phyloP scores from a whole-genome alignment of 345 rosid genomes.

The Streptanthus diversifolius region DNA sequence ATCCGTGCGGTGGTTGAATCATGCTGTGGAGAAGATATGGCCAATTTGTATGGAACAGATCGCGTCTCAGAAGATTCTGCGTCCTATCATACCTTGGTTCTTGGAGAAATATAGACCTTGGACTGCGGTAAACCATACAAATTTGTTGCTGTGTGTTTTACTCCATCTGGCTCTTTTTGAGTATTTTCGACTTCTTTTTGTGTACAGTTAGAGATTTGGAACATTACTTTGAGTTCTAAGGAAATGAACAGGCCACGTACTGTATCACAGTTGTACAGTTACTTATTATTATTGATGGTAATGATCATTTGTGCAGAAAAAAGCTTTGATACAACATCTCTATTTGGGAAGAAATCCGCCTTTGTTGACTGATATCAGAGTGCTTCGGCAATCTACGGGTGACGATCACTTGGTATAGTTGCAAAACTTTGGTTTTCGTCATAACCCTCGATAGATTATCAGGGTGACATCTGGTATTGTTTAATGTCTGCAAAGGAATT shows the following conservation, averaged over 20 bases:
- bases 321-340: conserved; percentile 67
- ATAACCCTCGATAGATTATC: background rate
- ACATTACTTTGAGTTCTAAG: background rate
- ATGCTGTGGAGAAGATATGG: conserved; percentile 86
- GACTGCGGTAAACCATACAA: conserved; percentile 63
- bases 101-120: conserved; percentile 93
- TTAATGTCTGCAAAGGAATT: background rate
- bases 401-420: conserved; percentile 84
- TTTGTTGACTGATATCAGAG: conserved; percentile 71
- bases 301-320: conserved; percentile 50
- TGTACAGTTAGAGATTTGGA: background rate
- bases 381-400: conserved; percentile 51
- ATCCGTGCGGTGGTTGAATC: conserved; percentile 86
- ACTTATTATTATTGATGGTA: background rate
- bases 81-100: conserved; percentile 97
- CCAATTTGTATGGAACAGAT: conserved; percentile 90
- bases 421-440: background rate
- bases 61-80: conserved; percentile 81
- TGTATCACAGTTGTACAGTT: background rate
- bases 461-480: background rate
- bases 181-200: background rate
- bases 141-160: background rate
- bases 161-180: background rate
- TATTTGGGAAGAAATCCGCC: conserved; percentile 94
- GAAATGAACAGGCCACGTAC: background rate